Evolutionary conservation across 129 eudicot species (phyloP).

Genomic region (Lactuca sativa): DNA sequence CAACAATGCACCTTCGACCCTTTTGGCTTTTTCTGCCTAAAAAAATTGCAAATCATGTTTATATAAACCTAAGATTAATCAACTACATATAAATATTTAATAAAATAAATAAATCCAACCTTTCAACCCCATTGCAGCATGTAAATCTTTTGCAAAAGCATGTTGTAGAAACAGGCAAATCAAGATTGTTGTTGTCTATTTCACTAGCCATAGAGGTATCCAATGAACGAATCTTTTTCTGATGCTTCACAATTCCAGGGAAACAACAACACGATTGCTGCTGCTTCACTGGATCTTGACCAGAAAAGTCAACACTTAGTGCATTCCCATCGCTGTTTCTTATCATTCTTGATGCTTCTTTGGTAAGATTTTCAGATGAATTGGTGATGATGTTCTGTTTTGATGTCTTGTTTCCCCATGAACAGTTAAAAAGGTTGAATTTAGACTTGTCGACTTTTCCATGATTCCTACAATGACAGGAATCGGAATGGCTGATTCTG

Average conservation of each 20-base stretch:
- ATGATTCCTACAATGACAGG: background rate
- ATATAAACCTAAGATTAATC: constrained; percentile 6
- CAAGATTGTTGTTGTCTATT: constrained; percentile 36
- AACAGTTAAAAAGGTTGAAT: constrained; percentile 68
- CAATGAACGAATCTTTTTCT: constrained; percentile 43
- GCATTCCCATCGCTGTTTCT: constrained; percentile 83
- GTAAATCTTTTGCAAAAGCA: constrained; percentile 38
- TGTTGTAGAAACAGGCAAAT: constrained; percentile 42
- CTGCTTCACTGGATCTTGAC: constrained; percentile 43
- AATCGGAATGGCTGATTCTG: constrained; percentile 49
- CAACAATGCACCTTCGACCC: constrained; percentile 66
- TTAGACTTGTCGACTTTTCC: constrained; percentile 45
- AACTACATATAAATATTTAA: background rate
- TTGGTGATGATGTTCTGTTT: constrained; percentile 37
- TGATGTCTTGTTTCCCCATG: constrained; percentile 39
- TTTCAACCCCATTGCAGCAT: constrained; percentile 37
- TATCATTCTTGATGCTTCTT: constrained; percentile 51
- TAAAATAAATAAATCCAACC: constrained; percentile 31
- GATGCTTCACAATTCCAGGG: constrained; percentile 34
- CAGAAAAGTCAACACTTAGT: constrained; percentile 40
- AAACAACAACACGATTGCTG: constrained; percentile 49
- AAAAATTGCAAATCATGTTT: constrained; percentile 6
- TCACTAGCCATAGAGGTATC: constrained; percentile 35
- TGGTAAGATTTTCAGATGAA: constrained; percentile 39
- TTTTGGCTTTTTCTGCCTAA: constrained; percentile 35